phyloP scores from a whole-genome alignment of 2,329 filamentous ascomycete species.

The Mycosphaerella sp. region DNA sequence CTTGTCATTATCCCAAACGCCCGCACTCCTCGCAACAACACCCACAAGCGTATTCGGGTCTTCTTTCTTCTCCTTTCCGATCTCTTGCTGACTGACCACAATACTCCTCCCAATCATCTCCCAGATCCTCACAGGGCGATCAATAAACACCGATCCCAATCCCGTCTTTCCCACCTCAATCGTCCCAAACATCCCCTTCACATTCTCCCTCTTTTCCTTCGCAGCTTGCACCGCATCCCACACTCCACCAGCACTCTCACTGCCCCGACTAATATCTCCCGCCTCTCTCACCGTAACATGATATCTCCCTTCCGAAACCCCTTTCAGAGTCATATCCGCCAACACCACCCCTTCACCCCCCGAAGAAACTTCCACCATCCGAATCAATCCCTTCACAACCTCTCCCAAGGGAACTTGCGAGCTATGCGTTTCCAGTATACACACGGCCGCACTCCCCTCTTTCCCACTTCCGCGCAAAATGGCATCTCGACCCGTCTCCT shows the following conservation, averaged over 20 bases:
- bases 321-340: slow-evolving; percentile 79
- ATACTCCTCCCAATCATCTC: slow-evolving; percentile 92
- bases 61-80: slow-evolving; percentile 54
- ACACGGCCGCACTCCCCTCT: slow-evolving; percentile 80
- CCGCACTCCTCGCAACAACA: slow-evolving; percentile 89
- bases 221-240: slow-evolving; percentile 57
- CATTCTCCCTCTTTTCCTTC: slow-evolving; percentile 40
- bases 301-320: slow-evolving; percentile 74
- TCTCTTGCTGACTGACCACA: slow-evolving; percentile 62
- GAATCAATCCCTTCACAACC: slow-evolving; percentile 75
- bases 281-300: slow-evolving; percentile 76
- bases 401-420: slow-evolving; percentile 22
- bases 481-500: slow-evolving; percentile 84
- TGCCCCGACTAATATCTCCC: slow-evolving; percentile 79
- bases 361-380: slow-evolving; percentile 78
- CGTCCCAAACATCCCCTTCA: slow-evolving; percentile 63
- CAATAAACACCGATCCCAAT: slow-evolving; percentile 71
- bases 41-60: slow-evolving; percentile 83
- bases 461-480: slow-evolving; percentile 84
- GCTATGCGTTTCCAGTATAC: slow-evolving; percentile 82
- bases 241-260: slow-evolving; percentile 72
- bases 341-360: slow-evolving; percentile 58
- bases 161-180: slow-evolving; percentile 71
- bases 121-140: slow-evolving; percentile 81
- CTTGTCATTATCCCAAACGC: slow-evolving; percentile 99